Conservation (phyloP, 306 rosid species). For the Pyrus pyrifolia region DNA sequence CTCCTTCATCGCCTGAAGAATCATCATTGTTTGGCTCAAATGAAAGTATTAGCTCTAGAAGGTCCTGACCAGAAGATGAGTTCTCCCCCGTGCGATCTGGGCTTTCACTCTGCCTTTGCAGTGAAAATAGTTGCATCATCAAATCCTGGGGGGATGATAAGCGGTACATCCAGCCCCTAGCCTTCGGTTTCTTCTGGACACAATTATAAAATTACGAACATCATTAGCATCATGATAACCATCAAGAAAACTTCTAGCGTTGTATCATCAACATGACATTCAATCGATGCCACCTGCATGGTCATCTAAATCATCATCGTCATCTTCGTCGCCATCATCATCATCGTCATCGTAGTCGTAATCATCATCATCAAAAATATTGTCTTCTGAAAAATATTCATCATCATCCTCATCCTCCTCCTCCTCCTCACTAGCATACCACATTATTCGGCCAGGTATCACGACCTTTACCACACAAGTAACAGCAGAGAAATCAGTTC, state of each 20-base stretch:
- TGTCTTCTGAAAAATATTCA: constrained; percentile 5
- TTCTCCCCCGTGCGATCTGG: constrained; percentile 32
- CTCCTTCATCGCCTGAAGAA: constrained; percentile 46
- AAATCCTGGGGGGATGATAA: constrained; percentile 53
- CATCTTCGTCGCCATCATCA: neutral
- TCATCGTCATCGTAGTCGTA: neutral
- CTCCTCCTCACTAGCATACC: constrained; percentile 28
- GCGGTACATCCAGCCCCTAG: constrained; percentile 73
- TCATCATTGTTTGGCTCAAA: constrained; percentile 42
- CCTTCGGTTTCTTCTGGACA: constrained; percentile 75
- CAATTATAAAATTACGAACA: constrained; percentile 21
- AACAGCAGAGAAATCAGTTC: constrained; percentile 74
- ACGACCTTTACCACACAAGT: constrained; percentile 59
- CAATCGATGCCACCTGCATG: neutral
- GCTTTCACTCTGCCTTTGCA: constrained; percentile 46
- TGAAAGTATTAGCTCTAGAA: constrained; percentile 49
- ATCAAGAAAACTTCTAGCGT: constrained; percentile 31
- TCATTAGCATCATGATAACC: constrained; percentile 33
- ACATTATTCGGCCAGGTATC: constrained; percentile 28
- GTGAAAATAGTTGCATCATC: constrained; percentile 62
- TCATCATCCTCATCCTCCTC: constrained; percentile 3
- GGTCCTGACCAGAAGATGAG: constrained; percentile 33
- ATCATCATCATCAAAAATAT: neutral
- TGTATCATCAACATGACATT: constrained; percentile 23
- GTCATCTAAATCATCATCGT: neutral